These are phyloP conservation scores for Myxozyma neotropica DNA, from an alignment of 805 yeast species.

Conservation along the genomic window DNA sequence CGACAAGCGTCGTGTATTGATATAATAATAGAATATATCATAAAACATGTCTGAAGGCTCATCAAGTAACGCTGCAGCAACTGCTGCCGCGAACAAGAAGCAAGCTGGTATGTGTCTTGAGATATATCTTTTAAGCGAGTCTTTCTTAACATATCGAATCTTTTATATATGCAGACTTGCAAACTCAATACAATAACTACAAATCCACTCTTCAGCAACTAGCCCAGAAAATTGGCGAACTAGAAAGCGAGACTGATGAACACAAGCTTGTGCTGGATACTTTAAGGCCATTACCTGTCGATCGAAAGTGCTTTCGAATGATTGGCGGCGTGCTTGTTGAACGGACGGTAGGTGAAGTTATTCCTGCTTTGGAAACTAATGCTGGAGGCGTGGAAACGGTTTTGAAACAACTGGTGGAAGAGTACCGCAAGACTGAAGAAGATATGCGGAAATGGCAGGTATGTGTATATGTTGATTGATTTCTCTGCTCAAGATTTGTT, in stretches of 20 bases:
- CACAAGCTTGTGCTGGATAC: slow-evolving; percentile 63
- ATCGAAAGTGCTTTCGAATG: slow-evolving; percentile 87
- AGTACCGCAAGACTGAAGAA: slow-evolving; percentile 47
- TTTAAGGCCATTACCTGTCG: slow-evolving; percentile 52
- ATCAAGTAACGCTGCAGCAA: slow-evolving; percentile 10
- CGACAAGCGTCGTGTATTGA: no score
- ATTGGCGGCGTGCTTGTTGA: slow-evolving; percentile 90
- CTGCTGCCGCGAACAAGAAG: slow-evolving; percentile 21
- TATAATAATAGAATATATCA: background rate
- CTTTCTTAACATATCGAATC: background rate
- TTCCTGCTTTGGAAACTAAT: slow-evolving; percentile 62
- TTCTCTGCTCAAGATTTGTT: no score
- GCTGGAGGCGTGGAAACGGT: slow-evolving; percentile 49
- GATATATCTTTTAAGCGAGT: background rate
- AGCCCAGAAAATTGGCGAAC: slow-evolving; percentile 45
- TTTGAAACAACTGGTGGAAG: slow-evolving; percentile 45
- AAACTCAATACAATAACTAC: slow-evolving; percentile 47
- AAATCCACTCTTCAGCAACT: slow-evolving; percentile 44
- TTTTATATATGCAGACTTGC: slow-evolving; percentile 44
- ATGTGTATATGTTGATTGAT: background rate
- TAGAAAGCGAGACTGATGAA: slow-evolving; percentile 48
- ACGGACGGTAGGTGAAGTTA: slow-evolving; percentile 75
- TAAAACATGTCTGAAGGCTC: background rate
- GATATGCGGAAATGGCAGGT: slow-evolving; percentile 54
- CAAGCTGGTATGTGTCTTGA: slow-evolving; percentile 19